Evolutionary conservation across 371 early-diverging fungal species (phyloP), one percentile per base, ranked within the genome.

Genomic region (Rhizopus microsporus): DNA sequence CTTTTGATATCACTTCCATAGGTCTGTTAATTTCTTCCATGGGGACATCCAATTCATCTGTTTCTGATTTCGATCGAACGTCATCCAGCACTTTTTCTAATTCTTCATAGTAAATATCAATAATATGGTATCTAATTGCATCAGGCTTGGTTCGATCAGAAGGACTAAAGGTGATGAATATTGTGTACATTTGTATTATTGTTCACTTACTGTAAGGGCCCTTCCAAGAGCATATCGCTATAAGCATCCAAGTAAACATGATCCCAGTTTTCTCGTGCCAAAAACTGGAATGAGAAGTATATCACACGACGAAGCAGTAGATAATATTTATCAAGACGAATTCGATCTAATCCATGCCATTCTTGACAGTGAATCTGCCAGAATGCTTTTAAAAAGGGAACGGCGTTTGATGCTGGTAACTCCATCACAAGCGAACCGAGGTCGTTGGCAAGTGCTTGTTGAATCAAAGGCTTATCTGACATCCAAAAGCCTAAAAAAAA

Each of bases 401-500:
- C 69, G 4, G 77, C 81, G 50, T 74, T 72, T 12, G 75, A 61
- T 30, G 75, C 71, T 15, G 84, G 82, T 60, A 93, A 78, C 10
- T 71, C 74, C 47, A 88, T 60, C 32, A 86, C 65, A 35, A 94
- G 69, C 3, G 75, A 67, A 0, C 92, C 92, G 10, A 97, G 82
- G 39, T 86, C 84, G 54, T 87, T 85, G 30, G 94, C 89, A 40
- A 97, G 77, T 54, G 88, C 85, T 71, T 94, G 93, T 69, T 97
- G 97, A 33, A 95, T 84, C 51, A 90, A 69, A 12, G 92, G 92
- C 75, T 94, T 97, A 66, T 97, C 97, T 1, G 95, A 93, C 88
- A 95, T 90, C 97, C 97, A 97, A 65, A 89, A 91, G 61, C 91
- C 94, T 93, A 69, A 47, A 9, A 37, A 50, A 35, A 30, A 7